Conservation (phyloP, 208 protist species). For the Plasmodiophora brassicae region DNA sequence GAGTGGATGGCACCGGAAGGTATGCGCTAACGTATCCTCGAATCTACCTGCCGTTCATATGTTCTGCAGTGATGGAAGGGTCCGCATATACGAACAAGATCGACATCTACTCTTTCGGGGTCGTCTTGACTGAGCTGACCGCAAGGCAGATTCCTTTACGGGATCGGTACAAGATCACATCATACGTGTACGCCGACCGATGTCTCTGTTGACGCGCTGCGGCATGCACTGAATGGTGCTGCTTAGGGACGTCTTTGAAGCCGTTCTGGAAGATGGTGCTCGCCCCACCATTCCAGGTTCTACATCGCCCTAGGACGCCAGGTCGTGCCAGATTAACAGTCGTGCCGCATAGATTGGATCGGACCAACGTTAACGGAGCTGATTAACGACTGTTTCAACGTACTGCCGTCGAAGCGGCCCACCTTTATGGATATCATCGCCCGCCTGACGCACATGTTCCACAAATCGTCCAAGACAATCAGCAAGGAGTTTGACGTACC, state of each 20-base stretch:
- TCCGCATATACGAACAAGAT: conserved; percentile 27
- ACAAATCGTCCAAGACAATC: neutral
- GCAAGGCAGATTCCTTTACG: neutral
- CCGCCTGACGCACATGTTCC: neutral
- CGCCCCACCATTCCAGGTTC: neutral
- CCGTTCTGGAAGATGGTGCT: conserved; percentile 11
- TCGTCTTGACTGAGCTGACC: conserved; percentile 1
- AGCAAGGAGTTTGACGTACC: neutral
- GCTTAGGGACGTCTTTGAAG: neutral
- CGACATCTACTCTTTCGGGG: conserved; percentile 24
- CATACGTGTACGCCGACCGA: neutral
- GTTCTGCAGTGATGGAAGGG: neutral
- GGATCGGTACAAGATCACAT: conserved; percentile 21
- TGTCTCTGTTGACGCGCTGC: neutral
- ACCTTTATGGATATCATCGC: conserved; percentile 19
- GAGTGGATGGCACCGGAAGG: conserved; percentile 24
- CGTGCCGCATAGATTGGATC: neutral
- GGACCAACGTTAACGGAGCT: neutral
- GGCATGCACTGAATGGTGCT: neutral
- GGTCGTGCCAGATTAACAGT: neutral
- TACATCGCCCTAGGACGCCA: neutral
- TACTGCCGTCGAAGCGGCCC: neutral
- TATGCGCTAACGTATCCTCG: neutral
- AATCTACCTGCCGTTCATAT: neutral
- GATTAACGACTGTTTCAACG: neutral